These are phyloP conservation scores for Dryas octopetala DNA, from an alignment of 306 rosid species.

Conservation along the genomic window DNA sequence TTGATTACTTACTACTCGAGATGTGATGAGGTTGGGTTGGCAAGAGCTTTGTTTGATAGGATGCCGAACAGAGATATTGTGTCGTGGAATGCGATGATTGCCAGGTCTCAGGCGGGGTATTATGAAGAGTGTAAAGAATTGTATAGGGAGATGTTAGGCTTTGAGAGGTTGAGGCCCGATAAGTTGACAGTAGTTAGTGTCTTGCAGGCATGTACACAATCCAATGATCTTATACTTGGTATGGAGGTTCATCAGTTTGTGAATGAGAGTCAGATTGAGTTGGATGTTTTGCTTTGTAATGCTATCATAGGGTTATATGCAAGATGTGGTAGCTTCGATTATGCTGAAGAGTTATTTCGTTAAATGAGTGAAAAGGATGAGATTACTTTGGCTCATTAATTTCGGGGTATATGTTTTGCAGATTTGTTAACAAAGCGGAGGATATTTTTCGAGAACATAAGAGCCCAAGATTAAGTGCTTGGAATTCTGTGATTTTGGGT, in stretches of 20 bases:
- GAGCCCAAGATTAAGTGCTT: conserved; percentile 48
- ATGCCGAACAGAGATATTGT: conserved; percentile 58
- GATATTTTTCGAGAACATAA: conserved; percentile 47
- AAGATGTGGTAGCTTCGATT: conserved; percentile 76
- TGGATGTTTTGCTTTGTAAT: conserved; percentile 59
- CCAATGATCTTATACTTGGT: conserved; percentile 63
- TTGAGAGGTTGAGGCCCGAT: conserved; percentile 44
- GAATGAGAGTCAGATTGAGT: conserved; percentile 46
- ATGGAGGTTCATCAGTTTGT: conserved; percentile 57
- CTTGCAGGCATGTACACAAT: conserved; percentile 90
- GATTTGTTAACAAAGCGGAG: conserved; percentile 67
- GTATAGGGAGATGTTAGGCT: conserved; percentile 51
- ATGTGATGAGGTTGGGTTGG: conserved; percentile 50
- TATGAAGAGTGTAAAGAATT: conserved; percentile 65
- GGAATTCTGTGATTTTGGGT: conserved; percentile 82
- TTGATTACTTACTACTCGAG: conserved; percentile 63
- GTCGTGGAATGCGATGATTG: conserved; percentile 89
- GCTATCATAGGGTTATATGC: conserved; percentile 77
- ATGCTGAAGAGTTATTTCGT: conserved; percentile 63
- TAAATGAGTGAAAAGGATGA: conserved; percentile 73
- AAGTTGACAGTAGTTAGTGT: conserved; percentile 58
- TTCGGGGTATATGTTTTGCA: conserved; percentile 72
- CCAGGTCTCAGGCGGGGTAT: conserved; percentile 70
- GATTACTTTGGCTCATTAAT: conserved; percentile 60
- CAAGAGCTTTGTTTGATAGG: conserved; percentile 59